A percentile compares a stretch with the other conserved stretches of the same genome.
Evolutionary conservation across 2,329 filamentous ascomycete species (phyloP).

Genomic region (Arthrobotrys sphaeroides): DNA sequence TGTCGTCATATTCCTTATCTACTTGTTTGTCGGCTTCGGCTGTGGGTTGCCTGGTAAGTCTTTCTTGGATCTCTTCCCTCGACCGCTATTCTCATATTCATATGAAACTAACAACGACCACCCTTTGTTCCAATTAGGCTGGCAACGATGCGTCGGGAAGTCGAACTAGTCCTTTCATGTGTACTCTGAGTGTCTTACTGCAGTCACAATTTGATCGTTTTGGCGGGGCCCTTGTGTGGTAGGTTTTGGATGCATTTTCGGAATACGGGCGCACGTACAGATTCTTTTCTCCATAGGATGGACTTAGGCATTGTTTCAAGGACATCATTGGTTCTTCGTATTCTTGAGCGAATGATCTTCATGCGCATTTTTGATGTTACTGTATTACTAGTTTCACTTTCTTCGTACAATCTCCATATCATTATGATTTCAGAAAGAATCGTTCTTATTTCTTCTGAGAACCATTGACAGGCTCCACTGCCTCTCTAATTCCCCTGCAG

Average conservation of each 20-base stretch:
- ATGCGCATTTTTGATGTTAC: background rate
- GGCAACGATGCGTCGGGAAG: slow-evolving; percentile 39
- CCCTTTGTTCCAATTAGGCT: background rate
- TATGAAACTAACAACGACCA: background rate
- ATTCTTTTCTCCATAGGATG: background rate
- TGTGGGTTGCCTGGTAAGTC: slow-evolving; percentile 72
- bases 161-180: background rate
- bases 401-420: background rate
- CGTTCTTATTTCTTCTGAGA: background rate
- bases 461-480: background rate
- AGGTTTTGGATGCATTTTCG: slow-evolving; percentile 14
- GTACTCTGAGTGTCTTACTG: background rate
- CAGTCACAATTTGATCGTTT: background rate
- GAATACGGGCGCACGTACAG: slow-evolving; percentile 14
- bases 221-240: background rate
- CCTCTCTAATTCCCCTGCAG: too few relatives aligned
- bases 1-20: slow-evolving; percentile 72
- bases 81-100: too few relatives aligned
- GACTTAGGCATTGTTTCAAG: background rate
- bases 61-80: background rate
- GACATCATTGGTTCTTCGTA: slow-evolving; percentile 3
- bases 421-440: background rate
- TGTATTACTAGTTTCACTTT: slow-evolving; percentile 36
- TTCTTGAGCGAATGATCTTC: slow-evolving; percentile 13
- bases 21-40: slow-evolving; percentile 76